Evolutionary conservation across 2,329 filamentous ascomycete genomes (phyloP).

Genomic region (Hypocrella siamensis): DNA sequence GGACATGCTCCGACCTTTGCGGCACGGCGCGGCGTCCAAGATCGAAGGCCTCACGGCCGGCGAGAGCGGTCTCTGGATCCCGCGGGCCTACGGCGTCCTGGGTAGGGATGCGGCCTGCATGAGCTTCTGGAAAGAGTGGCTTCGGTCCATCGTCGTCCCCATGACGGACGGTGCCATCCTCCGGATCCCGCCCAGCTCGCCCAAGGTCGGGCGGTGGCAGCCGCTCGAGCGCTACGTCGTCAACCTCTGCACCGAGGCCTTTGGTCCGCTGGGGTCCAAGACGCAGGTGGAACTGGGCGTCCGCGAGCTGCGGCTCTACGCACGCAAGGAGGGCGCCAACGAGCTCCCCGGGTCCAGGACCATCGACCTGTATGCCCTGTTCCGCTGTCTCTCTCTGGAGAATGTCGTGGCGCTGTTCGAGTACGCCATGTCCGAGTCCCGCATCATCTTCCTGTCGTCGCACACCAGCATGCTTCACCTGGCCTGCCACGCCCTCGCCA

Average conservation of each 20-base stretch:
- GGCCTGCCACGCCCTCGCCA: conserved; percentile 73
- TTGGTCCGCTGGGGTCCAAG: conserved; percentile 81
- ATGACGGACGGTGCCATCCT: conserved; percentile 82
- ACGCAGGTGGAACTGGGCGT: conserved; percentile 90
- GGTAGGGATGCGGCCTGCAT: conserved; percentile 72
- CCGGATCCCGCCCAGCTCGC: conserved; percentile 74
- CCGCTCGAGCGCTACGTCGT: conserved; percentile 92
- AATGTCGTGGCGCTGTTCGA: conserved; percentile 91
- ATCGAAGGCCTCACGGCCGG: conserved; percentile 93
- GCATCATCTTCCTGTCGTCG: conserved; percentile 90
- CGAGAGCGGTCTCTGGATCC: conserved; percentile 91
- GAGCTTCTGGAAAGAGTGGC: conserved; percentile 97
- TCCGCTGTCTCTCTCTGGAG: conserved; percentile 74
- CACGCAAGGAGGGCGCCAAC: conserved; percentile 81
- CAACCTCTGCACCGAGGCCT: conserved; percentile 89
- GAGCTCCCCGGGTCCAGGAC: conserved; percentile 86
- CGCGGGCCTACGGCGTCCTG: conserved; percentile 81
- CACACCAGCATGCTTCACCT: conserved; percentile 94
- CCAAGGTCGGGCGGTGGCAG: conserved; percentile 86
- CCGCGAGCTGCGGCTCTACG: conserved; percentile 79
- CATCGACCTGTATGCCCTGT: conserved; percentile 83
- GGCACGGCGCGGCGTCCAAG: conserved; percentile 89
- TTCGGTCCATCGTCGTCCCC: conserved; percentile 81
- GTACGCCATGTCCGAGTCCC: conserved; percentile 81
- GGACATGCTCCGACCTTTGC: conserved; percentile 78